Base-by-base conservation (phyloP, 2,329 filamentous ascomycete species). In the Xylariaceae sp. region DNA sequence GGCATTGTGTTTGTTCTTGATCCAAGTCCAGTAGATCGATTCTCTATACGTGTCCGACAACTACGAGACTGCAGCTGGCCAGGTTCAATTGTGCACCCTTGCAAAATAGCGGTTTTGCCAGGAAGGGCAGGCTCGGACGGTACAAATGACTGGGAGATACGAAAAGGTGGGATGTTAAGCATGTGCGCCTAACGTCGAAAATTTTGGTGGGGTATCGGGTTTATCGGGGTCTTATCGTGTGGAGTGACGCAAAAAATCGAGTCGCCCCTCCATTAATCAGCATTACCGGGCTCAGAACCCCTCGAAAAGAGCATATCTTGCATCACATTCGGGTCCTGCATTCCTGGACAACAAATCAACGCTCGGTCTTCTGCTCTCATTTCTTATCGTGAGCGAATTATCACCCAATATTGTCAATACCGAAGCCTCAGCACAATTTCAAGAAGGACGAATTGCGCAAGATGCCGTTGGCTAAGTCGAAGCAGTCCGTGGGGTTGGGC, bases 401-500 rank as follows among this genome's bases (percentile, higher is more conserved):
- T n/a, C n/a, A n/a, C n/a, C n/a, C n/a, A n/a, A n/a, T n/a, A n/a
- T n/a, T n/a, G n/a, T n/a, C n/a, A n/a, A n/a, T n/a, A n/a, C n/a
- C n/a, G n/a, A n/a, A n/a, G n/a, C n/a, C n/a, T n/a, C n/a, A n/a
- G n/a, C n/a, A n/a, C n/a, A n/a, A n/a, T n/a, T n/a, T n/a, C n/a
- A n/a, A n/a, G n/a, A 26, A 26, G 11, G 11, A 11, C 22, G 11
- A 11, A 4, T 36, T 35, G 38, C 44, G 53, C 65, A 74, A 55
- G 44, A 81, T 81, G 77, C 66, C 69, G 62, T 65, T 73, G 58
- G 82, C 93, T 66, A 98, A 97, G 72, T 95, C 89, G 52, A 97
- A 96, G 67, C 95, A 90, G 68, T 78, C 83, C 58, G 89, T 96
- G 59, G 93, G 93, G 64, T 82, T 98, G 70, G 93, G 93, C 64